Base-by-base conservation (phyloP, 352 stramenopile genomes). In the Phytopythium helicoides region DNA sequence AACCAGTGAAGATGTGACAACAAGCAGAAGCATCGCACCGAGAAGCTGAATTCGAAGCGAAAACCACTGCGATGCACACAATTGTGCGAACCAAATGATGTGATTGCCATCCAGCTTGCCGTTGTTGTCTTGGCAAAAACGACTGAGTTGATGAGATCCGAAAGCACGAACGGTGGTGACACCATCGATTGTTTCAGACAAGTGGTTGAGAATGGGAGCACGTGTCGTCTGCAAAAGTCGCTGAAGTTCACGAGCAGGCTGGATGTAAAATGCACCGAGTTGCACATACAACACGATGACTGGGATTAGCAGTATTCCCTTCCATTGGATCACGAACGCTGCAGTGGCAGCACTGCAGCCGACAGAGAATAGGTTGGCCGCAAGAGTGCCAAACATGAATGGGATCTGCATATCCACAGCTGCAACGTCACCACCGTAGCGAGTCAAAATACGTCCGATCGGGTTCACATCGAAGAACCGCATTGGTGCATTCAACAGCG, bases 401-500 rank as follows among this genome's bases (percentile, higher is more conserved):
- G 78, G 67, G 1, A 92, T 66, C 35, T 88, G 79, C 3, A 96
- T 66, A 66, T 98, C 91, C 25, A 98, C 72, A 10, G 86, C 87
- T 25, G 94, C 87, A 49, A 97, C 93, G 59, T 98, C 92, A 6
- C 82, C 82, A 3, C 73, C 73, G 69, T 97, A 98, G 3, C 93
- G 73, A 23, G 94, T 97, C 3, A 98, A 35, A 46, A 98, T 96
- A 7, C 88, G 73, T 1, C 89, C 90, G 3, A 92, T 72, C 6
- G 91, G 92, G 46, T 96, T 97, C 2, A 83, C 87, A 62, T 98
- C 92, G 67, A 97, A 98, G 61, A 98, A 98, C 8, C 77, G 58
- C 55, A 97, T 84, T 4, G 92, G 90, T 14, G 93, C 93, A 28
- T 82, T 58, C 25, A 98, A 71, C 9, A 98, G 76, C 36, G 82